phyloP scores from a whole-genome alignment of 352 stramenopile genomes.

The Phytopythium mirpurense region DNA sequence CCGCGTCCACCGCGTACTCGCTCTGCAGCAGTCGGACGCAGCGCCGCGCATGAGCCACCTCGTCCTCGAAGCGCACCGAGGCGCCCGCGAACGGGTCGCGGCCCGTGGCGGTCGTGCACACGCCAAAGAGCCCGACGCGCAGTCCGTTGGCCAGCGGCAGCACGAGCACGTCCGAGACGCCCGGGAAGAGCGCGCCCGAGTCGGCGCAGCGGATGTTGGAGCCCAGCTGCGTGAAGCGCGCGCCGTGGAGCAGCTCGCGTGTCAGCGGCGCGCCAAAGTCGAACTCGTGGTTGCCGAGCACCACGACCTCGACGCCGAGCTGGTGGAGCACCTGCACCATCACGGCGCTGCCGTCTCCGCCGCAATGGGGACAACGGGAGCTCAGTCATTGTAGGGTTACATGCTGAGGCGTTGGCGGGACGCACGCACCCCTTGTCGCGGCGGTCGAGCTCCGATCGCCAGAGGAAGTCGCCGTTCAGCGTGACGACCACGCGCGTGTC shows the following conservation, averaged over 20 bases:
- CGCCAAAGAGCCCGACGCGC: constrained; percentile 46
- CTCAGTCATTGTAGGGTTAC: too few species aligned
- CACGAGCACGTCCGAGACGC: constrained; percentile 26
- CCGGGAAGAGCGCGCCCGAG: constrained; percentile 24
- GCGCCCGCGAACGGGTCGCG: constrained; percentile 46
- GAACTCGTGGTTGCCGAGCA: constrained; percentile 80
- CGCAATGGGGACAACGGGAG: background rate
- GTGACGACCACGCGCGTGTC: constrained; percentile 41
- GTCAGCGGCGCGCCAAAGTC: constrained; percentile 50
- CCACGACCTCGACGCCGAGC: constrained; percentile 52
- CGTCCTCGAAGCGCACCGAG: constrained; percentile 45
- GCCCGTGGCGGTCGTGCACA: constrained; percentile 46
- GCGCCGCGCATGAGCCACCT: constrained; percentile 32
- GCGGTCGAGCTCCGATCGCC: constrained; percentile 54
- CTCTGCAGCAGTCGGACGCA: constrained; percentile 45
- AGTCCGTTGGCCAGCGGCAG: constrained; percentile 32
- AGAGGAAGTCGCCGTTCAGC: constrained; percentile 73
- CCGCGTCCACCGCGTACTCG: constrained; percentile 44
- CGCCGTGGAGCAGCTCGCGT: constrained; percentile 24
- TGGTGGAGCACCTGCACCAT: constrained; percentile 64
- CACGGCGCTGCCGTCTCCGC: constrained; percentile 21
- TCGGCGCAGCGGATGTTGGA: constrained; percentile 43
- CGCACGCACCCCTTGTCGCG: constrained; percentile 60
- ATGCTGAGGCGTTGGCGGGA: background rate
- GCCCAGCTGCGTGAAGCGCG: constrained; percentile 50